Percentiles rank a stretch among this genome's conserved stretches.
These are phyloP conservation scores for Fragaria vesca DNA, from an alignment of 306 rosid species.

Conservation along the genomic window DNA sequence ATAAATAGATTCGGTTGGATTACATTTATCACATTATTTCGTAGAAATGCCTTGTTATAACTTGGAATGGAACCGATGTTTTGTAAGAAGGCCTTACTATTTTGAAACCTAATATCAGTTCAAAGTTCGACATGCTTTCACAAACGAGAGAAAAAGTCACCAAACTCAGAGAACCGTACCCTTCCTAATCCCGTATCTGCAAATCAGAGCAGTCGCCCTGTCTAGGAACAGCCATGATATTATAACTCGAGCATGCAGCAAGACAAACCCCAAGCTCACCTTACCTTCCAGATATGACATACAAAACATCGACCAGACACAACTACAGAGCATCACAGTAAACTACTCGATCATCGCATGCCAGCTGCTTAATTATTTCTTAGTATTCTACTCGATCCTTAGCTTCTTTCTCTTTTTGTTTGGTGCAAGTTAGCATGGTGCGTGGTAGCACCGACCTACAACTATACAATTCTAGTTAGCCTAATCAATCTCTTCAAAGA, in stretches of 20 bases:
- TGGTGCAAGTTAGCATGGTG: not conserved
- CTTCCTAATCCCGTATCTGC: not conserved
- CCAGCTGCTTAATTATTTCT: not conserved
- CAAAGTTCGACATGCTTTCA: not conserved
- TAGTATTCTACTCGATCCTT: not conserved
- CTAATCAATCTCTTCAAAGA: slow-evolving; percentile 33
- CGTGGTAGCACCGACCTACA: not conserved
- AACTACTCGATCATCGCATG: not conserved
- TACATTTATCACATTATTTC: too few relatives aligned
- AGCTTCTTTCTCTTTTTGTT: not conserved
- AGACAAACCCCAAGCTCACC: not conserved
- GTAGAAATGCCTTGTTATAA: too few relatives aligned
- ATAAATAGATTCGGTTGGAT: too few relatives aligned
- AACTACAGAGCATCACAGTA: not conserved
- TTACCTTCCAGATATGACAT: not conserved
- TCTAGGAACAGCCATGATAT: not conserved
- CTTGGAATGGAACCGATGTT: too few relatives aligned
- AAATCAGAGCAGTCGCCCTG: not conserved
- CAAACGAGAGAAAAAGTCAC: too few relatives aligned
- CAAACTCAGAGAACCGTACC: not conserved
- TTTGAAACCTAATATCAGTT: not conserved
- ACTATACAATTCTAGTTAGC: slow-evolving; percentile 6
- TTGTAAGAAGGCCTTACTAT: not conserved
- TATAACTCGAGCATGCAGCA: not conserved
- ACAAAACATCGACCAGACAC: not conserved